phyloP scores from a whole-genome alignment of 768 basidiomycete species.

The Suillus lakei region DNA sequence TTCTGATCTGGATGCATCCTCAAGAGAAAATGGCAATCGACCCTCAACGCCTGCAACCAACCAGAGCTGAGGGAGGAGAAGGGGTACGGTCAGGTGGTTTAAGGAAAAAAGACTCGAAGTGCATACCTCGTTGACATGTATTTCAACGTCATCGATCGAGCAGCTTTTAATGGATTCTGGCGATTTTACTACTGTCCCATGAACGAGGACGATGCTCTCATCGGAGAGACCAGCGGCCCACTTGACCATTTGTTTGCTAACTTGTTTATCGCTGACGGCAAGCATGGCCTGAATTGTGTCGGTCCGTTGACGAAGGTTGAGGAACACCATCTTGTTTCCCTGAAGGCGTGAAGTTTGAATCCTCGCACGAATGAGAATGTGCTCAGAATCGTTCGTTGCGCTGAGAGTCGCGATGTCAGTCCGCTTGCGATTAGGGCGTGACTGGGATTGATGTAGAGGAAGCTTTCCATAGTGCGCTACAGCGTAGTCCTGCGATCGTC shows the following conservation, averaged over 20 bases:
- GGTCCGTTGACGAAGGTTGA: conserved; percentile 87
- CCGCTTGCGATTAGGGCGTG: conserved; percentile 64
- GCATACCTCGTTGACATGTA: conserved; percentile 80
- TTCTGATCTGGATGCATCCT: conserved; percentile 90
- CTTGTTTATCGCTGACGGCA: conserved; percentile 66
- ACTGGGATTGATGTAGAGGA: conserved; percentile 91
- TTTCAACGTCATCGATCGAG: conserved; percentile 84
- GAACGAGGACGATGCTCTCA: conserved; percentile 92
- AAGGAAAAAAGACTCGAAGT: background rate
- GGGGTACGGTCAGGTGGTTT: background rate
- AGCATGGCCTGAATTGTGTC: conserved; percentile 89
- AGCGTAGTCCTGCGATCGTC: conserved; percentile 66
- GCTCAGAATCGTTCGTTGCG: conserved; percentile 66
- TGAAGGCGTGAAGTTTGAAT: conserved; percentile 91
- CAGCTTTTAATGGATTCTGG: conserved; percentile 92
- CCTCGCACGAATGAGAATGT: conserved; percentile 84
- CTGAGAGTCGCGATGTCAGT: conserved; percentile 69
- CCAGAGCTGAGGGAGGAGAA: conserved; percentile 59
- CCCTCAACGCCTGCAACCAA: conserved; percentile 80
- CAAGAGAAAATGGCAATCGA: conserved; percentile 87
- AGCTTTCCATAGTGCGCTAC: conserved; percentile 82
- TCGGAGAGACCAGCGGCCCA: conserved; percentile 78
- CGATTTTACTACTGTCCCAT: conserved; percentile 80
- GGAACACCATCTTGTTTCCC: conserved; percentile 94
- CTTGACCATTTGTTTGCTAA: conserved; percentile 98